Base-by-base conservation (phyloP, 345 rosid species). In the Cardiospermum halicacabum region DNA sequence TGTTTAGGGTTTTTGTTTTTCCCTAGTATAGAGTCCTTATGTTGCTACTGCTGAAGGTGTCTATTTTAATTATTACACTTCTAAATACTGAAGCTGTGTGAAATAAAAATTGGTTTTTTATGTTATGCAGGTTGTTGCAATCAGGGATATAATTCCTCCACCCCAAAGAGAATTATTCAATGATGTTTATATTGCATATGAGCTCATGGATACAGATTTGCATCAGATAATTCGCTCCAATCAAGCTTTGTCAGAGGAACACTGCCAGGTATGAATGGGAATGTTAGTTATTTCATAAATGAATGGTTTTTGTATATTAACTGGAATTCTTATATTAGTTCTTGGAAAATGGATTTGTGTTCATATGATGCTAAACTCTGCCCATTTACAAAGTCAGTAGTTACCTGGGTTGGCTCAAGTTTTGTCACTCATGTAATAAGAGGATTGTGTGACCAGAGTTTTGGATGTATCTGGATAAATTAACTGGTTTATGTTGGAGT, bases 111-210 rank as follows among this genome's bases (percentile, higher is more conserved):
- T 47, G 39, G 22, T 8, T 72, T 65, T 28, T 13, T 32, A 45
- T 81, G 45, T 68, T 3, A 24, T 77, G 68, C 88, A 93, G 98
- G 86, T 93, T 66, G 82, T 93, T 74, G 94, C 78, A 70, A 86
- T 93, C 74, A 90, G 86, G 82, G 98, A 93, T 79, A 77, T 90
- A 63, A 82, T 93, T 53, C 80, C 95, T 25, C 97, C 98, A 19
- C 81, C 91, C 25, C 85, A 69, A 67, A 88, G 94, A 71, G 75
- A 78, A 53, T 56, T 58, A 5, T 88, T 84, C 58, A 80, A 90
- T 70, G 97, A 93, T 82, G 89, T 90, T 69, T 93, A 93, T 76
- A 88, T 93, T 43, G 96, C 84, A 9, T 86, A 85, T 76, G 98
- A 90, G 68, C 69, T 88, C 32, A 90, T 90, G 96, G 96, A 85